Conservation (phyloP, 495 filamentous ascomycete genomes). For the Tuber brumale region DNA sequence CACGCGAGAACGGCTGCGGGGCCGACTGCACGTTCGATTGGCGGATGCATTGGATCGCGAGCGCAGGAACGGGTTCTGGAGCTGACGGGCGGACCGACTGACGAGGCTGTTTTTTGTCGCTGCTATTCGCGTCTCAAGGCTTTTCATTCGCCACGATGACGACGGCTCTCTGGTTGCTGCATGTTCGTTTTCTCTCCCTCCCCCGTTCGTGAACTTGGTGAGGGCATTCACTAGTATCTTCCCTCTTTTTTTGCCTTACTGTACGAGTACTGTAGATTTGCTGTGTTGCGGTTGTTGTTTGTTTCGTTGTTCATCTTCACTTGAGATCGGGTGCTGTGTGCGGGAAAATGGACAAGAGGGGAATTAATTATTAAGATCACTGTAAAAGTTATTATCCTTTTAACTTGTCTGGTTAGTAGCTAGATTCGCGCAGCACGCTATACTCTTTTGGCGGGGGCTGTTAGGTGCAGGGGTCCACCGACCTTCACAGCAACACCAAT, state of each 20-base stretch:
- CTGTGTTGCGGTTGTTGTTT: background rate
- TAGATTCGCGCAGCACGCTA: constrained; percentile 35
- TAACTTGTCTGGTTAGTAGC: background rate
- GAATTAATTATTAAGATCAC: constrained; percentile 1
- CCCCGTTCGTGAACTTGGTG: background rate
- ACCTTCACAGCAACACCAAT: constrained; percentile 28
- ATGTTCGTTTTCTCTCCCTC: background rate
- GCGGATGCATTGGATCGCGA: constrained; percentile 22
- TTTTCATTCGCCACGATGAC: constrained; percentile 35
- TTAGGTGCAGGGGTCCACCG: constrained; percentile 25
- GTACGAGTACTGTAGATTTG: background rate
- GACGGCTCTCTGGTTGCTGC: constrained; percentile 16
- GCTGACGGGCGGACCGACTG: constrained; percentile 30
- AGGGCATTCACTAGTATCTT: background rate
- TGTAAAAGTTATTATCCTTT: background rate
- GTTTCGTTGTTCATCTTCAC: background rate
- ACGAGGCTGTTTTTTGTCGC: constrained; percentile 32
- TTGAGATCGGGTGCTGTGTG: background rate
- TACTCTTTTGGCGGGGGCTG: constrained; percentile 25
- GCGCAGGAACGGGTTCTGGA: constrained; percentile 34
- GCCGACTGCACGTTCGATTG: constrained; percentile 30
- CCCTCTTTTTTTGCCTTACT: background rate
- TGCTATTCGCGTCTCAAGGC: constrained; percentile 23
- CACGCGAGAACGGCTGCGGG: constrained; percentile 34
- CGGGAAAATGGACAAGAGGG: constrained; percentile 1